Percentiles rank a stretch among this genome's conserved stretches.
Evolutionary conservation across 208 protist genomes (phyloP).

Genomic region (Acanthamoeba sp.): DNA sequence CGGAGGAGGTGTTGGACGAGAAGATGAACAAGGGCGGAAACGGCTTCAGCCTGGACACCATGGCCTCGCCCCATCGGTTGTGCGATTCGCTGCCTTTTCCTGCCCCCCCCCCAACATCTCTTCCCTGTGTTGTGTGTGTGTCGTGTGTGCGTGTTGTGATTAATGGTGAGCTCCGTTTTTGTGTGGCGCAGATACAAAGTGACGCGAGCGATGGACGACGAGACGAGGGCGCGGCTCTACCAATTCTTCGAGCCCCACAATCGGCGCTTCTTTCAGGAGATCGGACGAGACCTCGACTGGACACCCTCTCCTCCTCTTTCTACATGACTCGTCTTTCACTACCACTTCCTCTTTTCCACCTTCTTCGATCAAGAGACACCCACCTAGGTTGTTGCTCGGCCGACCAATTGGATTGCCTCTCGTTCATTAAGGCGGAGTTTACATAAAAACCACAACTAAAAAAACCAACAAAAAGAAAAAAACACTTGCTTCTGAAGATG

Average conservation of each 20-base stretch:
- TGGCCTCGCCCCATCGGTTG: constrained; percentile 59
- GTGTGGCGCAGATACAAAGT: neutral
- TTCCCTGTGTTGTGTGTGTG: neutral
- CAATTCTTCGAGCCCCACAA: constrained; percentile 50
- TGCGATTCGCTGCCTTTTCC: constrained; percentile 4
- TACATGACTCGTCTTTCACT: too few species aligned
- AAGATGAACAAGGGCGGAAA: constrained; percentile 57
- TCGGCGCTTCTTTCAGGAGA: constrained; percentile 29
- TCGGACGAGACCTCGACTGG: constrained; percentile 55
- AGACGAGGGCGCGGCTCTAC: constrained; percentile 5
- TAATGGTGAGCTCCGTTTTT: neutral
- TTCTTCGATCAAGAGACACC: too few species aligned
- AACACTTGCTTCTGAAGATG: too few species aligned
- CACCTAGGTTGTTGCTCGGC: too few species aligned
- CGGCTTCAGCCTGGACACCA: constrained; percentile 57
- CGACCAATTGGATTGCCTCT: too few species aligned
- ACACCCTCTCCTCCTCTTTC: neutral
- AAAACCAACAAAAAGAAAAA: too few species aligned
- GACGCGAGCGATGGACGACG: neutral
- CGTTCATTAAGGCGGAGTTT: too few species aligned
- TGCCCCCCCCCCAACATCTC: too few species aligned
- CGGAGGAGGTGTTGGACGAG: constrained; percentile 55
- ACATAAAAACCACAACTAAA: too few species aligned
- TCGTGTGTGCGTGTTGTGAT: neutral
- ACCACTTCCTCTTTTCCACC: neutral